Conservation (phyloP, 2,329 filamentous ascomycete genomes). For the Pseudogymnoascus sp. region DNA sequence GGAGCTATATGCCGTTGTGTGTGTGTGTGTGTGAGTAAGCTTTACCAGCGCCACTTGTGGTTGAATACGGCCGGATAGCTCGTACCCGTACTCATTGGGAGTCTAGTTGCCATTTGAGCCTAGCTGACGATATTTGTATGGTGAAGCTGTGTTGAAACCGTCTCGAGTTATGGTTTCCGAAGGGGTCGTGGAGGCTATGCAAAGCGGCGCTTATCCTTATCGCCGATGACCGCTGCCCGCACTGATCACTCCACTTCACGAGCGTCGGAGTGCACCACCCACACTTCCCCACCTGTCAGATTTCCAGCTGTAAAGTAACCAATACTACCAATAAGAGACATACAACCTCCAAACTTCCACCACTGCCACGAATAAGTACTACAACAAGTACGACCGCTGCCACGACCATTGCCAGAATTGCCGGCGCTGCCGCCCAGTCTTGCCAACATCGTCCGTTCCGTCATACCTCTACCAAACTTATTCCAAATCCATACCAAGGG, state of each 20-base stretch:
- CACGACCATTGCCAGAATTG: neutral
- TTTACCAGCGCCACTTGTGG: neutral
- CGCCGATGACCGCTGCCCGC: neutral
- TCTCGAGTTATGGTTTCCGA: neutral
- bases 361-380: neutral
- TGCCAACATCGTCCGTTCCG: neutral
- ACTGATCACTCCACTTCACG: neutral
- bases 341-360: neutral
- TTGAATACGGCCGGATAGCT: neutral
- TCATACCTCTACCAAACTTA: conserved; percentile 1
- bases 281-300: conserved; percentile 6
- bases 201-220: conserved; percentile 6
- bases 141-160: neutral
- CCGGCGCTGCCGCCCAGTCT: neutral
- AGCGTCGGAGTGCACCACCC: neutral
- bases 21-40: neutral
- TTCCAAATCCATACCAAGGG: neutral
- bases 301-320: neutral
- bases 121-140: neutral
- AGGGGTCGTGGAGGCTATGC: conserved; percentile 8
- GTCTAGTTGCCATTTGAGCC: neutral
- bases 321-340: neutral
- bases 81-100: neutral
- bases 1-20: neutral
- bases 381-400: neutral